Percentiles rank a stretch among this genome's conserved stretches.
phyloP scores from a whole-genome alignment of 2,329 filamentous ascomycete genomes.

The Penicillium sclerotiorum region DNA sequence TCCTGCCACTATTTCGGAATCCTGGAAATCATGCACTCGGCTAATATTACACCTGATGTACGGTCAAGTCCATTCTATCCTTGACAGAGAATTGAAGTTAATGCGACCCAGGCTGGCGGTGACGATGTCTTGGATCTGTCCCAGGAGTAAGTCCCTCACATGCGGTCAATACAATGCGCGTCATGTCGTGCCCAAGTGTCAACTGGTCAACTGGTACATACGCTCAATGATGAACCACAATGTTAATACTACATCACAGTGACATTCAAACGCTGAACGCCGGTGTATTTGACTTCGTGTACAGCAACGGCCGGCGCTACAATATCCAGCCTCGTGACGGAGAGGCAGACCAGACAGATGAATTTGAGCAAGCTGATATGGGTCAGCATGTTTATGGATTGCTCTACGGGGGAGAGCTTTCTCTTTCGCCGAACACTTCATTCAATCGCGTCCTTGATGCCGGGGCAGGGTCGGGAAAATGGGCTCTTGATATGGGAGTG shows the following conservation, averaged over 20 bases:
- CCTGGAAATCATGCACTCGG: neutral
- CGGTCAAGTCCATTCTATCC: neutral
- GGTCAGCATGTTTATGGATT: neutral
- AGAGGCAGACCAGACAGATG: neutral
- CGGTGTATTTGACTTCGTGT: neutral
- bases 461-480: neutral
- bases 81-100: neutral
- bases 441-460: neutral
- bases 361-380: neutral
- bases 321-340: neutral
- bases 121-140: neutral
- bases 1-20: neutral
- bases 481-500: neutral
- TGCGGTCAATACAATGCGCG: neutral
- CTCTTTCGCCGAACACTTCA: neutral
- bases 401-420: neutral
- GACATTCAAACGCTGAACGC: neutral
- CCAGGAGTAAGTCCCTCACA: neutral
- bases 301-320: neutral
- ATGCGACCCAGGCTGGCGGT: neutral
- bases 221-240: neutral
- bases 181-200: too few species aligned
- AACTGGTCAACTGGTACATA: too few species aligned
- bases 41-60: neutral
- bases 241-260: neutral